A percentile compares a stretch with the other conserved stretches of the same genome.
Evolutionary conservation across 164 flowering plant species (phyloP).

Genomic region (Vitis labrusca): DNA sequence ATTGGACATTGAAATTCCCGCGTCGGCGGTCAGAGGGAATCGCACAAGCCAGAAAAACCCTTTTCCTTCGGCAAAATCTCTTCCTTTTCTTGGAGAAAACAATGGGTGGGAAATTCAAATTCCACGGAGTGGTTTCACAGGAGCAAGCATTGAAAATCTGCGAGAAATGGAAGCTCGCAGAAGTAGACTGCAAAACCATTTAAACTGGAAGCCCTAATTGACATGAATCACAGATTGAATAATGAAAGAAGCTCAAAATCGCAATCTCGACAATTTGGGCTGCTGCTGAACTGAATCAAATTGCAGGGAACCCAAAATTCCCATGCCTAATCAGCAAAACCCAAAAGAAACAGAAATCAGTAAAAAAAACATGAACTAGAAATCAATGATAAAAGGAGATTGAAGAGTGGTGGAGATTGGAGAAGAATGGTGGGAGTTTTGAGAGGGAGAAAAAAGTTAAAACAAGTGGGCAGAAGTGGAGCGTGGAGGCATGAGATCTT

Average conservation of each 20-base stretch:
- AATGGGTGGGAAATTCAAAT: not conserved
- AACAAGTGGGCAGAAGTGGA: not conserved
- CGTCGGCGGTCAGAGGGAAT: conserved; percentile 18
- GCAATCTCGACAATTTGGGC: conserved; percentile 16
- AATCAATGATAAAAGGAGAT: no score
- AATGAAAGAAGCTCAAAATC: not conserved
- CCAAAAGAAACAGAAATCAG: not conserved
- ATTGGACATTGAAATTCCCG: conserved; percentile 24
- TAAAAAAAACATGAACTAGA: no score
- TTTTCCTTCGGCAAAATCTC: conserved; percentile 7
- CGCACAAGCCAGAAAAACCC: conserved; percentile 23
- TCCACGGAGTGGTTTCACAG: conserved; percentile 9
- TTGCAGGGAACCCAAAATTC: conserved; percentile 4
- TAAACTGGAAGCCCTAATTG: conserved; percentile 13
- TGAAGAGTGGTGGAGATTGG: not conserved
- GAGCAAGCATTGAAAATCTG: conserved; percentile 10
- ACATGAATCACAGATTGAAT: conserved; percentile 8
- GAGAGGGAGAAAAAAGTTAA: not conserved
- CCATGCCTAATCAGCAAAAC: conserved; percentile 4
- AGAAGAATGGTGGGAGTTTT: not conserved
- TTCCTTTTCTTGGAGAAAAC: conserved; percentile 9
- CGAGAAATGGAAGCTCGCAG: conserved; percentile 27
- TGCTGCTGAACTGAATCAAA: conserved; percentile 1
- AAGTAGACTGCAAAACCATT: conserved; percentile 47
- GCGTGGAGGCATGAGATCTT: not conserved